These are phyloP conservation scores for Trichophyton equinum DNA, from an alignment of 2,329 filamentous ascomycete species.

Conservation along the genomic window DNA sequence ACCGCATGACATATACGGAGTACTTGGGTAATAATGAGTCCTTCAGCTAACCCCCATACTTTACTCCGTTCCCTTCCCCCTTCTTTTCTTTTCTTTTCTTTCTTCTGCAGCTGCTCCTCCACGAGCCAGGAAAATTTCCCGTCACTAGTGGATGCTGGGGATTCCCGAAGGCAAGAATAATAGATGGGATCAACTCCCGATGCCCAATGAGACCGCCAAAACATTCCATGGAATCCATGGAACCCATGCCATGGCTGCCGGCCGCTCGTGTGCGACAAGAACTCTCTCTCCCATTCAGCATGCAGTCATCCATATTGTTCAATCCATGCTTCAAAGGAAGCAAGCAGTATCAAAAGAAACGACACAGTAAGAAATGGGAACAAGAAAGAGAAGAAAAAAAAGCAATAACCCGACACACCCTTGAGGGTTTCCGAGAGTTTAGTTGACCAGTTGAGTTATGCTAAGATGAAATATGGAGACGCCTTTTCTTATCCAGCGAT, in stretches of 20 bases:
- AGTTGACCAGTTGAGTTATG: neutral
- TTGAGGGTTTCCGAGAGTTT: neutral
- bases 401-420: neutral
- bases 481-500: neutral
- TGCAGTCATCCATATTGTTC: no score
- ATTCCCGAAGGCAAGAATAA: neutral
- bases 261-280: neutral
- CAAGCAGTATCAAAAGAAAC: neutral
- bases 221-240: neutral
- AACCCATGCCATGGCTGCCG: neutral
- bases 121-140: neutral
- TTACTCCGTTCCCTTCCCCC: neutral
- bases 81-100: neutral
- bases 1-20: no score
- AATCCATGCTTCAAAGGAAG: neutral
- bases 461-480: constrained; percentile 3
- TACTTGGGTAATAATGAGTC: neutral
- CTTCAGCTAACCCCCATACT: neutral
- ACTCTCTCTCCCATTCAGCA: no score
- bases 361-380: neutral
- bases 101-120: neutral
- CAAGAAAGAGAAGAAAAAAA: neutral
- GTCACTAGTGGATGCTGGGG: constrained; percentile 1
- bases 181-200: neutral
- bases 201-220: neutral